Conservation (phyloP, 495 filamentous ascomycete species). For the Neurospora terricola region DNA sequence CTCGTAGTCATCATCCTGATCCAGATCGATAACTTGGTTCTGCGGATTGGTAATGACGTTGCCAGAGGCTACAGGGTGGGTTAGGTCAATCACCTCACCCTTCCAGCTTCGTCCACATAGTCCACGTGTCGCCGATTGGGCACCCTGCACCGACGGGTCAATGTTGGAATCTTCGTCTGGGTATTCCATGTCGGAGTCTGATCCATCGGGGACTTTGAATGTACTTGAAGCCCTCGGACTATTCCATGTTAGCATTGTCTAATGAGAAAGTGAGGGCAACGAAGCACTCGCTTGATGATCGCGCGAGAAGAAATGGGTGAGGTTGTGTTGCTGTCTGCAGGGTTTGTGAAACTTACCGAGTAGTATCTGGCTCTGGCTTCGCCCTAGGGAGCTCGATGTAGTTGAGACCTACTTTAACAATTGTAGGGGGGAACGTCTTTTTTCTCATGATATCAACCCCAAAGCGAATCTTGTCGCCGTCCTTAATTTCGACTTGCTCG, state of each 20-base stretch:
- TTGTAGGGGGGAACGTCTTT: conserved; percentile 30
- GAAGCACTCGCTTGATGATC: background rate
- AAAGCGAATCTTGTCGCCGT: conserved; percentile 37
- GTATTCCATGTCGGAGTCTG: conserved; percentile 12
- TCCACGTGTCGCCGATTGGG: background rate
- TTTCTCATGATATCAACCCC: conserved; percentile 36
- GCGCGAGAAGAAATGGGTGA: background rate
- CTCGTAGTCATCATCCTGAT: background rate
- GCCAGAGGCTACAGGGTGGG: background rate
- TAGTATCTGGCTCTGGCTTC: conserved; percentile 2
- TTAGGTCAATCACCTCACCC: background rate
- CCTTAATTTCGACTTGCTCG: conserved; percentile 4
- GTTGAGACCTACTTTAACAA: conserved; percentile 14
- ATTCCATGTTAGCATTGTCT: background rate
- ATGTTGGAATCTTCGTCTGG: conserved; percentile 7
- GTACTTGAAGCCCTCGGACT: conserved; percentile 3
- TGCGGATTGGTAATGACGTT: background rate
- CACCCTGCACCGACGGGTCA: background rate
- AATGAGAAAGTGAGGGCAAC: background rate
- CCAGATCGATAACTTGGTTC: background rate
- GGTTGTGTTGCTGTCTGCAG: background rate
- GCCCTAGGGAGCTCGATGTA: background rate
- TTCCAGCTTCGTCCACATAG: background rate
- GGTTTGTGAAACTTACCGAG: background rate
- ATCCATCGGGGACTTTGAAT: conserved; percentile 20